Base-by-base conservation (phyloP, 2,329 filamentous ascomycete species). In the Penicillium sclerotigenum region DNA sequence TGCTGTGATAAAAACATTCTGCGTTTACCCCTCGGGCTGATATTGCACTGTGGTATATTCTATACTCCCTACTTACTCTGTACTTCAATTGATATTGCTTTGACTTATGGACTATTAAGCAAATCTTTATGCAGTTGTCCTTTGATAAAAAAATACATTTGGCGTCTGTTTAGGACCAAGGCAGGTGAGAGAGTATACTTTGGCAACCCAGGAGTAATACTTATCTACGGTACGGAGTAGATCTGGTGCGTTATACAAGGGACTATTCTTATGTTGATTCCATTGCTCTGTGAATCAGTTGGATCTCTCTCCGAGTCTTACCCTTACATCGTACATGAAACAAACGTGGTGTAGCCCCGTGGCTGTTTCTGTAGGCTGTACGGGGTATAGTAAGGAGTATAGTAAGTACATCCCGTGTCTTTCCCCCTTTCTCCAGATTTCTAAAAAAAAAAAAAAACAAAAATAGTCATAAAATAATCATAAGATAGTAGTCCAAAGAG, bases 1-100 rank as follows among this genome's bases (percentile, higher is more conserved):
- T 71, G 65, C 65, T 61, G 53, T 38, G 65, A 68, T 60, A 59
- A 64, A 37, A 1, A 9, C 20, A 43, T 51, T 29, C 28, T 33
- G 48, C 37, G 37, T 24, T 24, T 33, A 14, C 14, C 3, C 8
- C 22, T 8, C 16, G 28, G 28, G 10, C 42, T 45, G 20, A 13
- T 20, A 14, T 33, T 33, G 26, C 2, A 20, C 40, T 42, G 10
- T 42, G 7, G 6, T 18, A 13, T 28, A n/a, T n/a, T n/a, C n/a
- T n/a, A n/a, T n/a, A n/a, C n/a, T n/a, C n/a, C n/a, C n/a, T n/a
- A n/a, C n/a, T n/a, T n/a, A n/a, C n/a, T n/a, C n/a, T n/a, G n/a
- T n/a, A 20, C 4, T 45, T 45, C 4, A 31, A 29, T 18, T 5
- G 20, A 47, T 47, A 7, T 8, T 34, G 20, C 9, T 24, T 34